A percentile compares a stretch with the other conserved stretches of the same genome.
These are phyloP conservation scores for Citeromyces hawaiiensis DNA, from an alignment of 1,139 yeast genomes.

Conservation along the genomic window DNA sequence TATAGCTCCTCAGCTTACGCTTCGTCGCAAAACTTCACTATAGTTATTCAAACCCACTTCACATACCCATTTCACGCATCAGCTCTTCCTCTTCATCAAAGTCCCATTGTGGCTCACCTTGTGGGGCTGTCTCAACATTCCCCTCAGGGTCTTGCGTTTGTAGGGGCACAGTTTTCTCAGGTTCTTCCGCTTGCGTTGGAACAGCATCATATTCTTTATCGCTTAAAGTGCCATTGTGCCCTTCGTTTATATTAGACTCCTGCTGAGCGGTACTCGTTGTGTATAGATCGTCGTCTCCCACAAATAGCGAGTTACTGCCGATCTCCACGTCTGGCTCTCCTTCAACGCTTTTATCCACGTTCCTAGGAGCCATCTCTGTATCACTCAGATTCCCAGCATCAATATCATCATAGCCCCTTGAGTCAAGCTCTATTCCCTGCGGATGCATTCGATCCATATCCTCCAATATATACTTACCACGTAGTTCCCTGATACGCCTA, in stretches of 20 bases:
- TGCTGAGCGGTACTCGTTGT: not conserved
- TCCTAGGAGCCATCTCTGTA: not conserved
- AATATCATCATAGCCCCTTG: conserved; percentile 2
- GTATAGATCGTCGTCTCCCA: conserved; percentile 1
- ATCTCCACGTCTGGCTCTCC: not conserved
- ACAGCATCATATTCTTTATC: conserved; percentile 6
- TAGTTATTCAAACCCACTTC: too few species aligned
- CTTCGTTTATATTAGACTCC: conserved; percentile 1
- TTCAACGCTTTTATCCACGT: not conserved
- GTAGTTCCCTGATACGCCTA: conserved; percentile 1
- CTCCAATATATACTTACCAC: conserved; percentile 5
- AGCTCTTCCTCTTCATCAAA: conserved; percentile 13
- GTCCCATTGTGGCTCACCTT: conserved; percentile 5
- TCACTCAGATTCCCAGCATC: conserved; percentile 1
- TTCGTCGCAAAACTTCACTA: too few species aligned
- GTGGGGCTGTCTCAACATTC: conserved; percentile 2
- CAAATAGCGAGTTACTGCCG: not conserved
- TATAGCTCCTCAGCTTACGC: too few species aligned
- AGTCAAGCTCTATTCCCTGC: not conserved
- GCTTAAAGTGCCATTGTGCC: not conserved
- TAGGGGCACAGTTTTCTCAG: conserved; percentile 6
- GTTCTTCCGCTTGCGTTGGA: conserved; percentile 5
- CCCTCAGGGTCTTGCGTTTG: conserved; percentile 2
- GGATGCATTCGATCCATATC: conserved; percentile 5
- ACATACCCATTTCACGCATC: conserved; percentile 11